phyloP scores from a whole-genome alignment of 2,329 filamentous ascomycete genomes.

The Chaetomium olivaceum region DNA sequence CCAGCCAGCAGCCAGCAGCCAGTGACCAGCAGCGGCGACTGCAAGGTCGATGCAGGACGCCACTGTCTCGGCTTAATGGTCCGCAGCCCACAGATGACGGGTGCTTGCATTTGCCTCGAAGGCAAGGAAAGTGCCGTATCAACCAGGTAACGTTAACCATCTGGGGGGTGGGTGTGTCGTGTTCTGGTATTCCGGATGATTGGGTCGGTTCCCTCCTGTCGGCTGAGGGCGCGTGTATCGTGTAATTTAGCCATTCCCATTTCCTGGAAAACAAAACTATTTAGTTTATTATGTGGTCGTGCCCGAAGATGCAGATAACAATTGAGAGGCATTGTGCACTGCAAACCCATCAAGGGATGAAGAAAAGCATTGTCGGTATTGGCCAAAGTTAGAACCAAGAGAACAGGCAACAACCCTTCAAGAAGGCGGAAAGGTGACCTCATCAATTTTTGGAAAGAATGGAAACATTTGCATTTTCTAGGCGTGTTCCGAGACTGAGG shows the following conservation, averaged over 20 bases:
- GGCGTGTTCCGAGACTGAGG: slow-evolving; percentile 7
- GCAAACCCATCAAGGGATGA: neutral
- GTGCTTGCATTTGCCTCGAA: slow-evolving; percentile 7
- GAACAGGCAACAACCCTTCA: neutral
- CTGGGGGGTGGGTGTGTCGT: neutral
- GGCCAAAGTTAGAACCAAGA: neutral
- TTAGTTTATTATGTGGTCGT: neutral
- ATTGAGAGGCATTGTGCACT: neutral
- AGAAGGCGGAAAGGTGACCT: neutral
- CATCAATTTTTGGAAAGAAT: neutral
- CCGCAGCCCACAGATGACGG: slow-evolving; percentile 1
- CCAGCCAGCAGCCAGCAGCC: neutral
- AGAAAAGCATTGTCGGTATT: neutral
- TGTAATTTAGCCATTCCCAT: neutral
- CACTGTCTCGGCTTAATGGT: slow-evolving; percentile 20
- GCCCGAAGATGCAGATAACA: neutral
- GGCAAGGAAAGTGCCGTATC: neutral
- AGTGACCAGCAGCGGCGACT: neutral
- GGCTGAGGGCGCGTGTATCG: slow-evolving; percentile 8
- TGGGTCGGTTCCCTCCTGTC: neutral
- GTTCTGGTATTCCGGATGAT: neutral
- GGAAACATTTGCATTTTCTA: slow-evolving; percentile 7
- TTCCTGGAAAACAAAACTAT: neutral
- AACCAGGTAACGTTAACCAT: too few species aligned
- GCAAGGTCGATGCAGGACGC: neutral